These are phyloP conservation scores for Blechomonas ayalai DNA, from an alignment of 208 protist genomes.

Conservation along the genomic window DNA sequence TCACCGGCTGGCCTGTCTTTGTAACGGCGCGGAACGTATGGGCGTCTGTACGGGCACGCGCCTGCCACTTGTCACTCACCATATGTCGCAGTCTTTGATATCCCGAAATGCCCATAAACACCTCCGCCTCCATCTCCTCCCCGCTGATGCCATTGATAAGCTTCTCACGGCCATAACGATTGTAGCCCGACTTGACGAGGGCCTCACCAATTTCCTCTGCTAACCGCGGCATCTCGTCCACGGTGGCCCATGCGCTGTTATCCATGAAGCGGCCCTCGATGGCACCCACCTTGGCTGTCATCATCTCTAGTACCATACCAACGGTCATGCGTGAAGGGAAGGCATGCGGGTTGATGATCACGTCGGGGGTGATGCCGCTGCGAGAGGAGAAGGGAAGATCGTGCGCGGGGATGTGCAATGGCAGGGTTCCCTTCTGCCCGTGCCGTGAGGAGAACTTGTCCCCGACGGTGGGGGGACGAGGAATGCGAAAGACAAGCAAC, in stretches of 20 bases:
- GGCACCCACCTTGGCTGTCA: constrained; percentile 95
- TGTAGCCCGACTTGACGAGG: constrained; percentile 91
- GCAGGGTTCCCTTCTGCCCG: constrained; percentile 99
- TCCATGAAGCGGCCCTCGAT: constrained; percentile 95
- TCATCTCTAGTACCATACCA: constrained; percentile 98
- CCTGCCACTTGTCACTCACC: constrained; percentile 99
- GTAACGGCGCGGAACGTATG: constrained; percentile 92
- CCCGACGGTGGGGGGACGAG: constrained; percentile 96
- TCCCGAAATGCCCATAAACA: constrained; percentile 98
- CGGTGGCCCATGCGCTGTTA: constrained; percentile 89
- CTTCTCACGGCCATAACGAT: constrained; percentile 96
- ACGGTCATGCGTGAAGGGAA: constrained; percentile 99
- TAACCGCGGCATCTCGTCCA: constrained; percentile 48
- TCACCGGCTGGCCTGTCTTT: constrained; percentile 98
- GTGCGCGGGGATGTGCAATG: constrained; percentile 89
- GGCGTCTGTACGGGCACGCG: constrained; percentile 83
- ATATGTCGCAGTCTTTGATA: constrained; percentile 99
- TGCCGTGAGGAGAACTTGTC: constrained; percentile 99
- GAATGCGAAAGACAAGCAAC: constrained; percentile 87
- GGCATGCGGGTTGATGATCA: constrained; percentile 99
- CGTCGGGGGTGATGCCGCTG: constrained; percentile 96
- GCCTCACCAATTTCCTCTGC: constrained; percentile 95
- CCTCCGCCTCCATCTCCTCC: constrained; percentile 94
- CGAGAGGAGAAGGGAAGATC: constrained; percentile 94
- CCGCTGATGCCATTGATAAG: constrained; percentile 95